A percentile compares a stretch with the other conserved stretches of the same genome.
phyloP scores from a whole-genome alignment of 2,329 filamentous ascomycete genomes.

The Amauroascus verrucosus region DNA sequence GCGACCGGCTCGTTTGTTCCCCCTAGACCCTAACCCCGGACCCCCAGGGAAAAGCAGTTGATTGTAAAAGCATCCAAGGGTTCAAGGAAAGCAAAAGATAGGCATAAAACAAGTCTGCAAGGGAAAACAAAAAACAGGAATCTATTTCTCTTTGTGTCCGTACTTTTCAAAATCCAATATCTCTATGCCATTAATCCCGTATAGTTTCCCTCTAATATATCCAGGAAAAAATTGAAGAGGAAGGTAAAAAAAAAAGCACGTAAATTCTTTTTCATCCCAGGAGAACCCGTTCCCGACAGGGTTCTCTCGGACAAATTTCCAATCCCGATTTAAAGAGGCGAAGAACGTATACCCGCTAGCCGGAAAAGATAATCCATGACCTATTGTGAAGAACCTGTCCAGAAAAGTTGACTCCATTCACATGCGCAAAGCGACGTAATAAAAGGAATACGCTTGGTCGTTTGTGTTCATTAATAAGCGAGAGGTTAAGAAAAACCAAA shows the following conservation, averaged over 20 bases:
- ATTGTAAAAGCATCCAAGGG: not conserved
- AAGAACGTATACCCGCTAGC: not conserved
- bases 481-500: not conserved
- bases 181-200: conserved; percentile 2
- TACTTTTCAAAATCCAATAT: not conserved
- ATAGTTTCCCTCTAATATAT: conserved; percentile 8
- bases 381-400: not conserved
- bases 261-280: not conserved
- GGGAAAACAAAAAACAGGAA: not conserved
- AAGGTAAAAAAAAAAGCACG: not conserved
- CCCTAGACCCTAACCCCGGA: not conserved
- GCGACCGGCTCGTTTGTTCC: not conserved
- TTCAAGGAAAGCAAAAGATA: not conserved
- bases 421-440: not conserved
- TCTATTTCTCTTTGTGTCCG: not conserved
- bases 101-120: not conserved
- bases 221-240: not conserved
- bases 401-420: not conserved
- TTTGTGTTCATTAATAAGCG: not conserved
- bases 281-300: conserved; percentile 3
- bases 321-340: not conserved
- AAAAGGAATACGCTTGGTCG: not conserved
- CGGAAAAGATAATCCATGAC: not conserved
- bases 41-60: not conserved
- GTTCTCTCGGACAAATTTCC: conserved; percentile 10